Evolutionary conservation across 2,329 filamentous ascomycete species (phyloP).

Genomic region (Blumeria graminis): DNA sequence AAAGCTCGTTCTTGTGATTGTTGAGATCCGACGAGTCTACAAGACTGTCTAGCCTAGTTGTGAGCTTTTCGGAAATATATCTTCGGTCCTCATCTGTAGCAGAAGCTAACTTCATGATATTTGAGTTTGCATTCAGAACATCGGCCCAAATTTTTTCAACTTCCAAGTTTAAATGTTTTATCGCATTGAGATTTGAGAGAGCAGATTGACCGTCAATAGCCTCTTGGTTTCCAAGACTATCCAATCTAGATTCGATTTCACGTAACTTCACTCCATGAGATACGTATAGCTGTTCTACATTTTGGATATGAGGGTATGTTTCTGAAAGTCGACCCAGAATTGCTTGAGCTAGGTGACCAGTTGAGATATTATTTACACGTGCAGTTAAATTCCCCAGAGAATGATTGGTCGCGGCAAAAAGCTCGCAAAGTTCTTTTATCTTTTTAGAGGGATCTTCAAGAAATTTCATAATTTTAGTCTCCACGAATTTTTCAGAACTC

Average conservation of each 20-base stretch:
- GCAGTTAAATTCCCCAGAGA: neutral
- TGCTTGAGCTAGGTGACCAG: slow-evolving; percentile 1
- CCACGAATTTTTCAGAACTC: neutral
- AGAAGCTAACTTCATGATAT: neutral
- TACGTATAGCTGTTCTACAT: neutral
- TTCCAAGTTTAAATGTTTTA: neutral
- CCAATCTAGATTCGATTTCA: neutral
- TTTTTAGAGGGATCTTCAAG: neutral
- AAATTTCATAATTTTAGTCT: neutral
- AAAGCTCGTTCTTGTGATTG: neutral
- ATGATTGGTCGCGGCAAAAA: neutral
- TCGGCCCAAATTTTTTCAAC: slow-evolving; percentile 1
- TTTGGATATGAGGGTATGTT: slow-evolving; percentile 1
- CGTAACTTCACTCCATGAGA: neutral
- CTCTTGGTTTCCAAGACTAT: neutral
- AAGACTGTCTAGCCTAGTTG: neutral
- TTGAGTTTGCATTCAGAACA: neutral
- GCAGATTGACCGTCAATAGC: neutral
- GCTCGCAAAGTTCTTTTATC: neutral
- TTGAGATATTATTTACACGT: neutral
- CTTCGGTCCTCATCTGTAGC: neutral
- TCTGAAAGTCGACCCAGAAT: slow-evolving; percentile 1
- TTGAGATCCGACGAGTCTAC: neutral
- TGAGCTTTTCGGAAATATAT: neutral
- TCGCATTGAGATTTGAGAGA: neutral